These are phyloP conservation scores for Aspergillus floridensis DNA, from an alignment of 2,329 filamentous ascomycete species.

Conservation along the genomic window DNA sequence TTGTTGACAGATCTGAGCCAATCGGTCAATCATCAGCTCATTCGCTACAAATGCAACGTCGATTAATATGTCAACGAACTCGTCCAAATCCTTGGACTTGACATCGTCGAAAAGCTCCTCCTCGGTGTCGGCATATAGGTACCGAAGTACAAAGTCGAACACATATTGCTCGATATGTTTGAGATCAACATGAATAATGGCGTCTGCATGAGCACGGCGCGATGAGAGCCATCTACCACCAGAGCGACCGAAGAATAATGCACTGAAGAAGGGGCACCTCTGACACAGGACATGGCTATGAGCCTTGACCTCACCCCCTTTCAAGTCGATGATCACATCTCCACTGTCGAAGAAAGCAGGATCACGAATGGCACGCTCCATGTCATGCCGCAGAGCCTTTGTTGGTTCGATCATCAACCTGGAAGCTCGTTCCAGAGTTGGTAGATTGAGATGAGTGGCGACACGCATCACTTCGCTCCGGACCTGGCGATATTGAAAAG, in stretches of 20 bases:
- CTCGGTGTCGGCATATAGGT: conserved; percentile 81
- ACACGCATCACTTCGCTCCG: conserved; percentile 84
- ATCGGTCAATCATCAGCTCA: conserved; percentile 88
- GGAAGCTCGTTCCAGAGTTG: conserved; percentile 71
- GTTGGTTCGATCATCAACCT: conserved; percentile 69
- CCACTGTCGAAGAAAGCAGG: conserved; percentile 71
- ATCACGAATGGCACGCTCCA: conserved; percentile 68
- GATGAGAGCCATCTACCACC: conserved; percentile 77
- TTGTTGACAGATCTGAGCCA: conserved; percentile 86
- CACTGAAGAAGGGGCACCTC: conserved; percentile 88
- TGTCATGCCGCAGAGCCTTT: conserved; percentile 64
- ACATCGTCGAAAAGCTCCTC: conserved; percentile 78
- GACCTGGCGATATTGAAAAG: conserved; percentile 73
- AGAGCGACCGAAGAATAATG: conserved; percentile 84
- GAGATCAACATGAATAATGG: conserved; percentile 70
- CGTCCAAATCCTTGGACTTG: conserved; percentile 68
- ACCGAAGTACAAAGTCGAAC: conserved; percentile 75
- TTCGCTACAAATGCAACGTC: conserved; percentile 89
- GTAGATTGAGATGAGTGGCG: conserved; percentile 68
- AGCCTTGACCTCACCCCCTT: conserved; percentile 63
- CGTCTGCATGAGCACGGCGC: conserved; percentile 53
- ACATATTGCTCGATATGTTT: conserved; percentile 71
- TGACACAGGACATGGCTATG: conserved; percentile 79
- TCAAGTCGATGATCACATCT: conserved; percentile 76
- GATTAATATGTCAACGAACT: conserved; percentile 83